Evolutionary conservation across 495 filamentous ascomycete genomes (phyloP).

Genomic region (Acidiella bohemica): DNA sequence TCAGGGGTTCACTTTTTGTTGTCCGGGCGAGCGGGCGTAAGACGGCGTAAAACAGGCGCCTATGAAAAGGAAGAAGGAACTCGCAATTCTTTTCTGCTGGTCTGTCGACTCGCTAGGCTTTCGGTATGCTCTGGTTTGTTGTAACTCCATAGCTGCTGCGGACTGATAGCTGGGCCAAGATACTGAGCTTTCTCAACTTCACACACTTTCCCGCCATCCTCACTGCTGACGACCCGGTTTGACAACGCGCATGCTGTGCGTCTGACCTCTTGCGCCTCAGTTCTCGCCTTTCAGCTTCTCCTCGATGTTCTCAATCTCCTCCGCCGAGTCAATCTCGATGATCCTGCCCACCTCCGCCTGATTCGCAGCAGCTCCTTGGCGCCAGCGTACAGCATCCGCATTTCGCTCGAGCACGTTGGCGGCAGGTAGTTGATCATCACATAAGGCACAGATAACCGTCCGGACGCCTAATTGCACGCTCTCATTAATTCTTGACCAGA

Average conservation of each 20-base stretch:
- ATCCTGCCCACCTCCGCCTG: conserved; percentile 73
- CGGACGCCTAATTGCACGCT: conserved; percentile 50
- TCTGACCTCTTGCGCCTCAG: no score
- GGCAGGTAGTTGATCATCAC: conserved; percentile 89
- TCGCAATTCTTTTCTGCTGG: background rate
- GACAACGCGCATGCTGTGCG: no score
- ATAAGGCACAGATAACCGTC: conserved; percentile 62
- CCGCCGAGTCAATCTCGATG: conserved; percentile 60
- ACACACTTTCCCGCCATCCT: no score
- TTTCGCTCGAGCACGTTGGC: conserved; percentile 66
- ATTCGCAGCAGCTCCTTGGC: conserved; percentile 92
- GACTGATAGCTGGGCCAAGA: no score
- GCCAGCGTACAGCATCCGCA: conserved; percentile 87
- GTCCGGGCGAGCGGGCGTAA: conserved; percentile 1
- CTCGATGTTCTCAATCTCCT: conserved; percentile 65
- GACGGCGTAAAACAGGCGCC: no score
- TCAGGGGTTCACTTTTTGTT: no score
- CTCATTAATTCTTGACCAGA: no score
- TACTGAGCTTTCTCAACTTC: no score
- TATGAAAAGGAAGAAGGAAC: background rate
- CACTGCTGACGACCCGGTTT: no score
- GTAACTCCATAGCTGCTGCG: no score
- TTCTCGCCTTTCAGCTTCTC: conserved; percentile 39
- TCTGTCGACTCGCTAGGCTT: conserved; percentile 1
- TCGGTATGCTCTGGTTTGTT: no score